phyloP scores from a whole-genome alignment of 2,329 filamentous ascomycete genomes.

The Clarireedia hainanense region DNA sequence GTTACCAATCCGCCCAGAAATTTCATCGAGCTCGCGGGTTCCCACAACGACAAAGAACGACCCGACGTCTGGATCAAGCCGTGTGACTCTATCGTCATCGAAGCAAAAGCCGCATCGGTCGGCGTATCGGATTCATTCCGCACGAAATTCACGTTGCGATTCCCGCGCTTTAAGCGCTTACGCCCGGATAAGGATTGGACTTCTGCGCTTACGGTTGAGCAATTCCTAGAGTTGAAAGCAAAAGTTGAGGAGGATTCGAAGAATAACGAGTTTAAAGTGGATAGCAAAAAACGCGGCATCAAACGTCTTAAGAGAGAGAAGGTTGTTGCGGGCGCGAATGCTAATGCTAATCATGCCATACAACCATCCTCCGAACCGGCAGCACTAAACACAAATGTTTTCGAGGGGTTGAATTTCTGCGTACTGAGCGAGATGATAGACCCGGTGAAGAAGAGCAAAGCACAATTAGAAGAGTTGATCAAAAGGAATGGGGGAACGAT shows the following conservation, averaged over 20 bases:
- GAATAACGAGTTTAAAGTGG: constrained; percentile 71
- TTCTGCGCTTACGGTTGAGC: constrained; percentile 66
- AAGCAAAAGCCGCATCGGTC: constrained; percentile 80
- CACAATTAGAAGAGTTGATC: constrained; percentile 70
- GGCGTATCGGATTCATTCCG: constrained; percentile 71
- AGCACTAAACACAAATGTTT: constrained; percentile 55
- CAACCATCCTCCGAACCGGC: constrained; percentile 38
- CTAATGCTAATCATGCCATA: constrained; percentile 28
- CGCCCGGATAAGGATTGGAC: constrained; percentile 81
- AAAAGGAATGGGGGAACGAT: constrained; percentile 77
- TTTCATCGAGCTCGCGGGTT: constrained; percentile 75
- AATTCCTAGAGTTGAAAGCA: constrained; percentile 65
- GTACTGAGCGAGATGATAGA: constrained; percentile 68
- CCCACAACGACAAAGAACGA: constrained; percentile 61
- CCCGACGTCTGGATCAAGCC: constrained; percentile 94
- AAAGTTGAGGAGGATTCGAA: constrained; percentile 62
- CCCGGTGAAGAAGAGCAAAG: constrained; percentile 67
- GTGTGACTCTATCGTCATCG: constrained; percentile 76
- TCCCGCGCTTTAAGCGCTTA: constrained; percentile 79
- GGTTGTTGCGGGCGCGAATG: constrained; percentile 63
- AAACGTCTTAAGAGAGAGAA: constrained; percentile 63
- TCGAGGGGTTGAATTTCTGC: constrained; percentile 72
- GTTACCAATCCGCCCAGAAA: constrained; percentile 63
- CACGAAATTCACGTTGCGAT: constrained; percentile 70
- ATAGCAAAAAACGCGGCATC: constrained; percentile 47